Conservation (phyloP, 768 basidiomycete species). For the Trametes cinnabarina region DNA sequence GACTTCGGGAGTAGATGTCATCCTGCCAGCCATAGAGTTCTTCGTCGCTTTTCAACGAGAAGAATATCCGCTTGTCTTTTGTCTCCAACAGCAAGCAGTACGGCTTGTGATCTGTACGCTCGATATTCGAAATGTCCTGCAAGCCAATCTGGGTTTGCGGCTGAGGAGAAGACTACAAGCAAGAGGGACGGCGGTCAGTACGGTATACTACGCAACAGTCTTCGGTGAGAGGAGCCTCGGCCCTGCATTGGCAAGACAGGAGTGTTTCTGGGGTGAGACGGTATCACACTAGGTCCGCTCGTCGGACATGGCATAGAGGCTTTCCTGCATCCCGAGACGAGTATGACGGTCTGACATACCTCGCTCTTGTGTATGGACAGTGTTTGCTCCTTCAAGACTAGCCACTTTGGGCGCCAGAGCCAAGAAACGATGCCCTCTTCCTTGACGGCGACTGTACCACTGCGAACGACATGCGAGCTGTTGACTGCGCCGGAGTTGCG, state of each 20-base stretch:
- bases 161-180: conserved; percentile 43
- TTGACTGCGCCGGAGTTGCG: conserved; percentile 39
- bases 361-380: conserved; percentile 89
- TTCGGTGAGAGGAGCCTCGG: no score
- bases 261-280: no score
- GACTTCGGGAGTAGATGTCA: conserved; percentile 89
- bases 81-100: conserved; percentile 89
- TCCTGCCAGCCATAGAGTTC: conserved; percentile 99
- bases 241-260: no score
- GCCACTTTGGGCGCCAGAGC: conserved; percentile 89
- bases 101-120: conserved; percentile 90
- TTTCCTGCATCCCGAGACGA: not conserved
- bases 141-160: conserved; percentile 61
- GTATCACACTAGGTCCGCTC: not conserved
- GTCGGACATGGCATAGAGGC: no score
- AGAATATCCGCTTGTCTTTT: conserved; percentile 75
- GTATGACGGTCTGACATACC: conserved; percentile 46
- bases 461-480: conserved; percentile 52
- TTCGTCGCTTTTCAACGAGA: conserved; percentile 89
- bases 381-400: conserved; percentile 77
- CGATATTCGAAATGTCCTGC: conserved; percentile 80
- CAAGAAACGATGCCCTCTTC: conserved; percentile 92
- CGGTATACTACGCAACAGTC: not conserved
- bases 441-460: conserved; percentile 82
- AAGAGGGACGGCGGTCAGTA: not conserved